Evolutionary conservation across 2,329 filamentous ascomycete genomes (phyloP).

Genomic region (Bimuria novae-zelandiae): DNA sequence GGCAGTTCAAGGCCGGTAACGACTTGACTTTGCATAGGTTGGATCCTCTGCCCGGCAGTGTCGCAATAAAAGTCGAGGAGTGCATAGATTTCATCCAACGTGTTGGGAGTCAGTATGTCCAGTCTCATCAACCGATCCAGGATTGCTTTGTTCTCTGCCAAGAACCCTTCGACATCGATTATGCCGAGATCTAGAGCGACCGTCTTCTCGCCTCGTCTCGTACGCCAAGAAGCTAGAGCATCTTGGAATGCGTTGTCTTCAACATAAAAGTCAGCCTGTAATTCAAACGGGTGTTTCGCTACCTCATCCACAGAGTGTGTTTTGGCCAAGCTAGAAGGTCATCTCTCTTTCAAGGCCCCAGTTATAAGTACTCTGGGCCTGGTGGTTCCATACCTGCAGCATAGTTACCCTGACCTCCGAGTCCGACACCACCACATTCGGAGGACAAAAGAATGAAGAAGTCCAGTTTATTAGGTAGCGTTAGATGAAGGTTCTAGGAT

Average conservation of each 20-base stretch:
- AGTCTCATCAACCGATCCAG: not conserved
- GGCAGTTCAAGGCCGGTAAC: conserved; percentile 1
- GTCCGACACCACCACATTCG: conserved; percentile 22
- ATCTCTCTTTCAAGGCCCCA: too few relatives aligned
- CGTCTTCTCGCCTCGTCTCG: not conserved
- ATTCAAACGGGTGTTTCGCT: too few relatives aligned
- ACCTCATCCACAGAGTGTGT: too few relatives aligned
- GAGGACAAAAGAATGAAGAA: conserved; percentile 31
- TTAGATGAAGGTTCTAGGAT: conserved; percentile 11
- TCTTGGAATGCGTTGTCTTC: conserved; percentile 29
- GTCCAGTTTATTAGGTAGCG: not conserved
- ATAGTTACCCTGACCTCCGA: conserved; percentile 23
- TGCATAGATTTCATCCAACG: not conserved
- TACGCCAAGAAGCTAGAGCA: conserved; percentile 21
- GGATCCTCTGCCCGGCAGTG: not conserved
- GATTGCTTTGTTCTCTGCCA: conserved; percentile 18
- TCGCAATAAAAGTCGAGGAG: not conserved
- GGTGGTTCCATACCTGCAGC: too few relatives aligned
- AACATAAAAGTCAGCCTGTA: too few relatives aligned
- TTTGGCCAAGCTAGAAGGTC: too few relatives aligned
- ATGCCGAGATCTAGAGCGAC: conserved; percentile 23
- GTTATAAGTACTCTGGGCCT: too few relatives aligned
- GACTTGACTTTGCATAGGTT: not conserved
- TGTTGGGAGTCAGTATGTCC: not conserved
- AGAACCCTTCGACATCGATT: conserved; percentile 19